Percentiles rank a stretch among this genome's conserved stretches.
Evolutionary conservation across 2,329 filamentous ascomycete species (phyloP).

Genomic region (Apiospora hydei): DNA sequence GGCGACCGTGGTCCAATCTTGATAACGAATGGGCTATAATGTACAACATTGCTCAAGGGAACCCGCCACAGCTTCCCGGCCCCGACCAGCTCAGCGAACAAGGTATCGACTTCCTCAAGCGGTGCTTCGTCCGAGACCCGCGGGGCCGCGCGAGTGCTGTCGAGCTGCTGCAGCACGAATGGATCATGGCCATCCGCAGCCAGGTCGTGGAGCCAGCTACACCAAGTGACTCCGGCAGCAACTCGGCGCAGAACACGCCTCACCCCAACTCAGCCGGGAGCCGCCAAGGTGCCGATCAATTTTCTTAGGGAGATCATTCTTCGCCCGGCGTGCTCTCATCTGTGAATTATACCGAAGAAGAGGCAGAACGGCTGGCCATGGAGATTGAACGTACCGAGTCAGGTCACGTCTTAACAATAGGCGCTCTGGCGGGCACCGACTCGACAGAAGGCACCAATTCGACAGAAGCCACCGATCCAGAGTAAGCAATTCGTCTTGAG

Average conservation of each 20-base stretch:
- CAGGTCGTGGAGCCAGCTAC: constrained; percentile 71
- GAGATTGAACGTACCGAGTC: constrained; percentile 27
- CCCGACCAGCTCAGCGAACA: constrained; percentile 82
- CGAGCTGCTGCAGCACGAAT: constrained; percentile 92
- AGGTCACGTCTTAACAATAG: constrained; percentile 5
- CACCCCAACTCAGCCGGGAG: constrained; percentile 40
- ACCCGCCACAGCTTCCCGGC: constrained; percentile 84
- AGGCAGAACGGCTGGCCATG: constrained; percentile 21
- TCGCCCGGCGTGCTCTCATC: constrained; percentile 7
- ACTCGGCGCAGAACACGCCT: constrained; percentile 48
- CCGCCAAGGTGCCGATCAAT: constrained; percentile 42
- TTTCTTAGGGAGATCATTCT: constrained; percentile 40
- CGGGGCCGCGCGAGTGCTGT: constrained; percentile 79
- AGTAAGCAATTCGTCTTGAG: neutral
- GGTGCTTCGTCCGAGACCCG: constrained; percentile 88
- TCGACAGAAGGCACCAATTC: neutral
- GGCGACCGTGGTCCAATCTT: constrained; percentile 91
- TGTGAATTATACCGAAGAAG: constrained; percentile 18
- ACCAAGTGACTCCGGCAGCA: constrained; percentile 62
- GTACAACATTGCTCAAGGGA: constrained; percentile 99
- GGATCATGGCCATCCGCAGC: constrained; percentile 74
- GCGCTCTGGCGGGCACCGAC: neutral
- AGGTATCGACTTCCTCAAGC: constrained; percentile 87
- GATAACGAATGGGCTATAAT: constrained; percentile 99
- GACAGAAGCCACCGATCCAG: neutral